These are phyloP conservation scores for Plasmodium cynomolgi DNA, from an alignment of 169 alveolate genomes.

Conservation along the genomic window DNA sequence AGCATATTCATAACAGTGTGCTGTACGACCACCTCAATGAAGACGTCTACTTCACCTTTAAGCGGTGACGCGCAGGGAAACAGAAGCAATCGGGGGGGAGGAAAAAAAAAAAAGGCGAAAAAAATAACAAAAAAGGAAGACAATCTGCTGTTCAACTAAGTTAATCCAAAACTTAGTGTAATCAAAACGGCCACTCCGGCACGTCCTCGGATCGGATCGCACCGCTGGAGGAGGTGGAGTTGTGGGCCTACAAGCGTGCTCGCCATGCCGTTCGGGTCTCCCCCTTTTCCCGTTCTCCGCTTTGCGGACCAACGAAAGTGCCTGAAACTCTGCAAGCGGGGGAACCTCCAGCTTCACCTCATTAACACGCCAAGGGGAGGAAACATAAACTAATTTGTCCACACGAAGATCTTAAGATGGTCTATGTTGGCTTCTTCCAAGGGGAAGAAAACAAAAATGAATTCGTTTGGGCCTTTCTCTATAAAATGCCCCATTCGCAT, in stretches of 20 bases:
- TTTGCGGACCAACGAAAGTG: neutral
- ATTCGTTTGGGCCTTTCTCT: neutral
- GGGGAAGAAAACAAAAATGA: neutral
- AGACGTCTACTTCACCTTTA: slow-evolving; percentile 62
- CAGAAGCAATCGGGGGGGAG: neutral
- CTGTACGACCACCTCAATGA: slow-evolving; percentile 50
- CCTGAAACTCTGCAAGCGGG: neutral
- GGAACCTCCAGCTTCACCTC: neutral
- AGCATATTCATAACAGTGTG: slow-evolving; percentile 31
- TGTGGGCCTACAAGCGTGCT: neutral
- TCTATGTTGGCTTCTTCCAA: neutral
- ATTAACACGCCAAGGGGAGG: neutral
- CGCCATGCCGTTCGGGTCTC: neutral
- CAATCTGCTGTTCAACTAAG: neutral
- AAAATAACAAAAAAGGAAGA: no score
- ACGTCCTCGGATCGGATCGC: neutral
- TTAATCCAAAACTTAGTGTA: neutral
- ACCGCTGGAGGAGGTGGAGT: neutral
- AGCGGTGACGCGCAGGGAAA: neutral
- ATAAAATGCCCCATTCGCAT: neutral
- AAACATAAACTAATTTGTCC: neutral
- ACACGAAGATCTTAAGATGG: neutral
- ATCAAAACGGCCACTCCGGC: neutral
- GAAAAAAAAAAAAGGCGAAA: neutral
- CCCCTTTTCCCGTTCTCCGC: neutral